Percentiles rank a stretch among this genome's conserved stretches.
These are phyloP conservation scores for Ceratobasidium sp. DNA, from an alignment of 1,284 basidiomycete species.

Conservation along the genomic window DNA sequence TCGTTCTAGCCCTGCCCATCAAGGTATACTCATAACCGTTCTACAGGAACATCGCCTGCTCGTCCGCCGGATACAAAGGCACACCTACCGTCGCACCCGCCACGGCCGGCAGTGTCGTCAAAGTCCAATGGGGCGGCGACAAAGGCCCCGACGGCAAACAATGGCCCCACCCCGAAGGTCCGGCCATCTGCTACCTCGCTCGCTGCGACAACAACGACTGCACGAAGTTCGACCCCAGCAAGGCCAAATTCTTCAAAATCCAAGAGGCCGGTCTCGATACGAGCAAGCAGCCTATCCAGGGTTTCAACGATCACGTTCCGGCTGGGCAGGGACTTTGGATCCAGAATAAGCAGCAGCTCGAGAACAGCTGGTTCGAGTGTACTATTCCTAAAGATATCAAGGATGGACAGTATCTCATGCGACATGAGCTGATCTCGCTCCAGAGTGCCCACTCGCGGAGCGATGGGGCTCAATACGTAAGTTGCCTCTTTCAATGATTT, in stretches of 20 bases:
- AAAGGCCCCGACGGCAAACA: constrained; percentile 6
- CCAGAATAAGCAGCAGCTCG: constrained; percentile 22
- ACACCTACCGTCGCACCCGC: background rate
- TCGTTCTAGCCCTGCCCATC: background rate
- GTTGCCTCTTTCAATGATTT: background rate
- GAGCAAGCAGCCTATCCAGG: background rate
- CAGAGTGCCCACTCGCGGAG: constrained; percentile 68
- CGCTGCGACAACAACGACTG: constrained; percentile 64
- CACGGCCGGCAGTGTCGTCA: background rate
- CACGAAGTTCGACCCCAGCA: constrained; percentile 69
- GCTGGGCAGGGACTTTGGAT: constrained; percentile 22
- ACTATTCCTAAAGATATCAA: constrained; percentile 70
- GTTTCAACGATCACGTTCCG: constrained; percentile 46
- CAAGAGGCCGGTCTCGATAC: constrained; percentile 66
- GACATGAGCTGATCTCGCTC: constrained; percentile 79
- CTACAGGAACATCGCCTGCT: constrained; percentile 39
- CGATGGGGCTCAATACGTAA: constrained; percentile 63
- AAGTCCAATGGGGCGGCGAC: constrained; percentile 32
- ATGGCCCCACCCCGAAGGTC: constrained; percentile 60
- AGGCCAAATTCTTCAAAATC: constrained; percentile 81
- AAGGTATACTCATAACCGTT: background rate
- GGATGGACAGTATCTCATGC: constrained; percentile 76
- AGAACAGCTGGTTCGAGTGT: constrained; percentile 60
- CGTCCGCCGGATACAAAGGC: constrained; percentile 16
- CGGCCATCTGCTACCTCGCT: constrained; percentile 79